Base-by-base conservation (phyloP, 345 rosid genomes). In the Camelina neglecta region DNA sequence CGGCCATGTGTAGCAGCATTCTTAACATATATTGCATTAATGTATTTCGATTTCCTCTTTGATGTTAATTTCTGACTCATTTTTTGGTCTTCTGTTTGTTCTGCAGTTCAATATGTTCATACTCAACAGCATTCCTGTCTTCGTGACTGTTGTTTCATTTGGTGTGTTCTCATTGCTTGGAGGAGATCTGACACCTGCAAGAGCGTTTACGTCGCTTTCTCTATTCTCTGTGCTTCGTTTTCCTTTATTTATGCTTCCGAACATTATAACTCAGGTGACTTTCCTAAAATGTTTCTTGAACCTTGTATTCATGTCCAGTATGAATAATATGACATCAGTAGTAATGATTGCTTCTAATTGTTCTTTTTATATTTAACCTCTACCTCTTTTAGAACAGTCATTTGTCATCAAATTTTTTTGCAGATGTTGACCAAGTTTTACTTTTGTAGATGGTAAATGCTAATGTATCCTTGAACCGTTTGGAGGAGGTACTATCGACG, bases 171-270 rank as follows among this genome's bases (percentile, higher is more conserved):
- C 99, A 65, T 79, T 95, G 82, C 98, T 95, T 76, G 99, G 99
- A 65, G 99, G 99, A 74, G 84, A 95, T 83, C 84, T 95, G 81
- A 95, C 99, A 81, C 99, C 99, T 78, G 89, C 99, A 31, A 85
- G 91, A 84, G 99, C 99, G 77, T 95, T 95, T 81, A 95, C 99
- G 41, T 83, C 99, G 42, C 90, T 95, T 53, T 92, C 99, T 68
- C 86, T 95, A 65, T 95, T 95, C 80, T 81, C 99, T 16, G 99
- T 95, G 72, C 98, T 95, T 76, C 97, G 99, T 47, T 95, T 92
- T 72, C 99, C 98, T 60, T 86, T 95, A 62, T 89, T 89, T 85
- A 84, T 92, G 96, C 99, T 95, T 65, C 99, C 99, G 16, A 95
- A 87, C 79, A 81, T 89, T 60, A 90, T 95, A 62, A 95, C 97